phyloP scores from a whole-genome alignment of 2,329 filamentous ascomycete species.

The Pseudocercospora crystallina region DNA sequence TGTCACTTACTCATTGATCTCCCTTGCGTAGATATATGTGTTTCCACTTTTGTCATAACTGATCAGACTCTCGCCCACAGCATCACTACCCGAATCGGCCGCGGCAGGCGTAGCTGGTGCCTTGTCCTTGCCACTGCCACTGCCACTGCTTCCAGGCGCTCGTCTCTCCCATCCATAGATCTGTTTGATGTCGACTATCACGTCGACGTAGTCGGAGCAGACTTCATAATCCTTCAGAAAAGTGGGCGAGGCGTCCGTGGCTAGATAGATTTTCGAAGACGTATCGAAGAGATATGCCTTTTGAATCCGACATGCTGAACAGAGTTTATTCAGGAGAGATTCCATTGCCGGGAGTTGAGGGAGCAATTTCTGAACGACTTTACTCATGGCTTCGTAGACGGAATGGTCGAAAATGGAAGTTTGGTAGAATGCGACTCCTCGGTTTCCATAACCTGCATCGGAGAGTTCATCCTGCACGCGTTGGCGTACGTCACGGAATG shows the following conservation, averaged over 20 bases:
- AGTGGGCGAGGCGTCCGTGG: conserved; percentile 87
- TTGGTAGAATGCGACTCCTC: conserved; percentile 89
- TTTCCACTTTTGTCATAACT: conserved; percentile 59
- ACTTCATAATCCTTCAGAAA: conserved; percentile 98
- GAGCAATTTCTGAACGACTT: conserved; percentile 96
- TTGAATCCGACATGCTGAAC: conserved; percentile 90
- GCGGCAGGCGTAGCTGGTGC: conserved; percentile 4
- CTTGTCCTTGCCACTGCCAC: conserved; percentile 1
- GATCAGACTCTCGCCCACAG: conserved; percentile 58
- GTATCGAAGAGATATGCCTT: conserved; percentile 99
- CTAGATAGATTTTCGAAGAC: conserved; percentile 97
- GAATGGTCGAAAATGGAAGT: conserved; percentile 98
- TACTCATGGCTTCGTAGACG: conserved; percentile 97
- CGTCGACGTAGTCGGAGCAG: conserved; percentile 97
- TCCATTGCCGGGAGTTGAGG: conserved; percentile 91
- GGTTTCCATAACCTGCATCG: conserved; percentile 89
- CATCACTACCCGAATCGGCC: conserved; percentile 1
- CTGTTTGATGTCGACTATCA: conserved; percentile 95
- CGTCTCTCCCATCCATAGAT: conserved; percentile 73
- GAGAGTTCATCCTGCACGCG: conserved; percentile 94
- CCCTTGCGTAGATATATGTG: conserved; percentile 63
- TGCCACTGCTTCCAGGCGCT: neutral
- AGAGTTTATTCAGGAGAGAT: conserved; percentile 88
- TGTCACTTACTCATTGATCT: conserved; percentile 62
- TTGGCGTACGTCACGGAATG: conserved; percentile 94